A percentile compares a stretch with the other conserved stretches of the same genome.
These are phyloP conservation scores for Rubia tinctorum DNA, from an alignment of 305 asterid genomes.

Conservation along the genomic window DNA sequence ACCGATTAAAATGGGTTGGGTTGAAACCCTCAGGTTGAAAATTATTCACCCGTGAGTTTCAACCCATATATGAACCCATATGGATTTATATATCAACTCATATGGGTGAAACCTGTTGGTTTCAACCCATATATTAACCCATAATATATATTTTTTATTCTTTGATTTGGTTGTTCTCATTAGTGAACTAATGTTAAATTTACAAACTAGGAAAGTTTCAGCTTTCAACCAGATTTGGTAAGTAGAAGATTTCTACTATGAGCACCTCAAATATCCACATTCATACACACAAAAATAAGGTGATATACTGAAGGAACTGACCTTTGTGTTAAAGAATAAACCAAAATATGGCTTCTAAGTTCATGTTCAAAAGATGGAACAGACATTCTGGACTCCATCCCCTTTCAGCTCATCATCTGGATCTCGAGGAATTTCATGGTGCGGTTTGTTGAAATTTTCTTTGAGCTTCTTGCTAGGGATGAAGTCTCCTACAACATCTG, in stretches of 20 bases:
- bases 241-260: neutral
- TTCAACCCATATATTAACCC: no score
- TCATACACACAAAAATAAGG: neutral
- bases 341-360: neutral
- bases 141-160: neutral
- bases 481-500: constrained; percentile 87
- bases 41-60: no score
- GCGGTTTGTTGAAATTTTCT: constrained; percentile 76
- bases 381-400: constrained; percentile 31
- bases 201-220: neutral
- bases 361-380: neutral
- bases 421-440: constrained; percentile 77
- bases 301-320: neutral
- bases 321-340: neutral
- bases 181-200: neutral
- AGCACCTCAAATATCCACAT: neutral
- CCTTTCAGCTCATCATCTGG: constrained; percentile 45
- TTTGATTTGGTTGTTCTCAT: neutral
- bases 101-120: no score
- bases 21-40: no score
- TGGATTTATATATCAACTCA: no score
- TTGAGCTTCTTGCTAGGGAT: constrained; percentile 90
- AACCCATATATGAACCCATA: no score
- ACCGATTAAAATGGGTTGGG: no score
- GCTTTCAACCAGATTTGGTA: neutral